Conservation (phyloP, 768 basidiomycete species). For the Lentinula sp. region DNA sequence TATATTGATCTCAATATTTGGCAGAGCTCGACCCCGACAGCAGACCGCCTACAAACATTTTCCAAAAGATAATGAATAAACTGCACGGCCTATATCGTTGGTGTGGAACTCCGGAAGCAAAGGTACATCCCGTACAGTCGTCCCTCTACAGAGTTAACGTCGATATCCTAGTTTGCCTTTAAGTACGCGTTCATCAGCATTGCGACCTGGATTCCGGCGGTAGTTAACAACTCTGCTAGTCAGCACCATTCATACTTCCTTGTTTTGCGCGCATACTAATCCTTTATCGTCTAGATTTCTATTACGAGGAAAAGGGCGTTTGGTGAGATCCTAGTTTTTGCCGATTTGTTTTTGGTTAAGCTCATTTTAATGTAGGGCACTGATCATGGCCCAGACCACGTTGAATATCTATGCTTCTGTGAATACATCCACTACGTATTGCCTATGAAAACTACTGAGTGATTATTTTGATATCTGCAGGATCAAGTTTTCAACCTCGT, state of each 20-base stretch:
- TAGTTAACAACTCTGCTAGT: slow-evolving; percentile 35
- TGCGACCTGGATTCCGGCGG: slow-evolving; percentile 45
- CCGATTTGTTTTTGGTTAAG: too few species aligned
- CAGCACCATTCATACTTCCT: slow-evolving; percentile 12
- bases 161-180: slow-evolving; percentile 34
- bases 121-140: slow-evolving; percentile 17
- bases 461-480: not conserved
- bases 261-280: not conserved
- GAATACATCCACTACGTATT: not conserved
- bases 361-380: slow-evolving; percentile 27
- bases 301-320: slow-evolving; percentile 38
- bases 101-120: slow-evolving; percentile 33
- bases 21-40: slow-evolving; percentile 42
- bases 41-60: slow-evolving; percentile 32
- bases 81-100: slow-evolving; percentile 32
- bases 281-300: slow-evolving; percentile 25
- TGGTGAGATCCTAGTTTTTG: slow-evolving; percentile 25
- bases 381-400: slow-evolving; percentile 58
- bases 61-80: slow-evolving; percentile 32
- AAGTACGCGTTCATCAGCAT: slow-evolving; percentile 43
- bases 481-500: slow-evolving; percentile 52
- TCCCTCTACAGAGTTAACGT: not conserved
- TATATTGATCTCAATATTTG: not conserved
- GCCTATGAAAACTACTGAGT: not conserved
- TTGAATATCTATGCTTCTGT: slow-evolving; percentile 45